These are phyloP conservation scores for Tetrapisispora fleetii DNA, from an alignment of 805 yeast species.

Conservation along the genomic window DNA sequence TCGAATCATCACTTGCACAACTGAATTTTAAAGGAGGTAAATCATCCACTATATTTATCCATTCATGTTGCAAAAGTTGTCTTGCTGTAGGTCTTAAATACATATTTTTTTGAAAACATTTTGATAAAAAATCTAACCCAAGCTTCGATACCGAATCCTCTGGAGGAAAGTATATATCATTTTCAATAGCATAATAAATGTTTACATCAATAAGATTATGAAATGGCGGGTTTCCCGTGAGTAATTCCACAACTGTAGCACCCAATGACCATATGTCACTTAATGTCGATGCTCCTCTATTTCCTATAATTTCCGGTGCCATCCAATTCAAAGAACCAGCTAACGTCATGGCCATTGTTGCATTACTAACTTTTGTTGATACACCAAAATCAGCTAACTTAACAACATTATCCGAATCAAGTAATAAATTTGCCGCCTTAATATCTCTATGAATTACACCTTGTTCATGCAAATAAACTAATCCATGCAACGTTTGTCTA, in stretches of 20 bases:
- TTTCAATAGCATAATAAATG: conserved; percentile 32
- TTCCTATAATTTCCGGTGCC: conserved; percentile 91
- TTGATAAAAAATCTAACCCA: conserved; percentile 58
- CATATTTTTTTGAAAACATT: conserved; percentile 68
- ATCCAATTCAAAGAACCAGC: conserved; percentile 97
- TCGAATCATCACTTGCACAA: background rate
- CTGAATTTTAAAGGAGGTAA: background rate
- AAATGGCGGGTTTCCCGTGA: conserved; percentile 84
- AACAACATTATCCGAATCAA: conserved; percentile 61
- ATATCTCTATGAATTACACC: conserved; percentile 88
- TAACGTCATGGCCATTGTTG: conserved; percentile 42
- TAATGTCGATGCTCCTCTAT: conserved; percentile 77
- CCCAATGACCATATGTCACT: conserved; percentile 94
- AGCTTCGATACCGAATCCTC: conserved; percentile 28
- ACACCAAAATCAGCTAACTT: conserved; percentile 96
- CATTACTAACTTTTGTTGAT: conserved; percentile 66
- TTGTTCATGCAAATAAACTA: conserved; percentile 60
- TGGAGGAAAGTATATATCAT: conserved; percentile 32
- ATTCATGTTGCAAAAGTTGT: conserved; percentile 53
- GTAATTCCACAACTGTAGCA: conserved; percentile 82
- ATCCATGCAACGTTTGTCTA: conserved; percentile 61
- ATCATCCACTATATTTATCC: conserved; percentile 11
- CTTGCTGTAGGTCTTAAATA: conserved; percentile 54
- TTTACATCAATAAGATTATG: conserved; percentile 39
- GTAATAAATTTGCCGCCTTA: conserved; percentile 81